phyloP scores from a whole-genome alignment of 768 basidiomycete species.

The Clitopilus passeckerianus region DNA sequence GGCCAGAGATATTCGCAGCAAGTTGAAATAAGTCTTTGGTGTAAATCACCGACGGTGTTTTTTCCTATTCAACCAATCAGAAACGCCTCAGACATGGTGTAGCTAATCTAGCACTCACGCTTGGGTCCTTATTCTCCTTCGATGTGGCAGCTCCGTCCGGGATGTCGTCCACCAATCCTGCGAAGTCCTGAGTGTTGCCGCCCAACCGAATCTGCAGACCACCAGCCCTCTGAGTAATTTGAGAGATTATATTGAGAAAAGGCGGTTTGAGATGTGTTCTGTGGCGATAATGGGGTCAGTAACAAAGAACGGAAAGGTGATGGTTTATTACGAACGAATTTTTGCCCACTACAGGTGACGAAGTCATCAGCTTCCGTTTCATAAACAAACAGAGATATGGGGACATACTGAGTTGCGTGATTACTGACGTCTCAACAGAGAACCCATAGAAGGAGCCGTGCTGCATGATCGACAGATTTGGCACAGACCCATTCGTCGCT shows the following conservation, averaged over 20 bases:
- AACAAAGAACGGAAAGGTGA: constrained; percentile 4
- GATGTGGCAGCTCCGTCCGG: constrained; percentile 33
- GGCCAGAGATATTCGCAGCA: constrained; percentile 50
- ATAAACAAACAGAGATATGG: constrained; percentile 19
- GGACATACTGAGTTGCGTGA: constrained; percentile 59
- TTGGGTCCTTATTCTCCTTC: constrained; percentile 33
- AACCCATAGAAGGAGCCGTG: constrained; percentile 65
- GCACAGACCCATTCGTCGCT: constrained; percentile 22
- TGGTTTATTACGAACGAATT: constrained; percentile 35
- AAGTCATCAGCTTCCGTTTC: neutral
- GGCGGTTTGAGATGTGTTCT: constrained; percentile 47
- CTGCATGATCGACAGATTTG: constrained; percentile 33
- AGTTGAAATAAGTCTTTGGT: constrained; percentile 64
- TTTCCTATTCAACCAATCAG: constrained; percentile 30
- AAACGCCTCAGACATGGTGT: neutral
- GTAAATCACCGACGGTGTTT: constrained; percentile 64
- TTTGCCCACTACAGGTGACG: constrained; percentile 36
- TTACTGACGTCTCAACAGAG: constrained; percentile 72
- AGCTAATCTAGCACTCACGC: constrained; percentile 13
- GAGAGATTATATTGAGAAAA: constrained; percentile 64
- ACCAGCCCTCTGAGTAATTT: constrained; percentile 52
- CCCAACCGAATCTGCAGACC: constrained; percentile 54
- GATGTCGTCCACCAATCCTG: constrained; percentile 33
- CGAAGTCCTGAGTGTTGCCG: constrained; percentile 62
- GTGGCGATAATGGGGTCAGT: constrained; percentile 2